Percentiles rank a stretch among this genome's conserved stretches.
phyloP scores from a whole-genome alignment of 2,329 filamentous ascomycete genomes.

The Raffaelea deltoideospora region DNA sequence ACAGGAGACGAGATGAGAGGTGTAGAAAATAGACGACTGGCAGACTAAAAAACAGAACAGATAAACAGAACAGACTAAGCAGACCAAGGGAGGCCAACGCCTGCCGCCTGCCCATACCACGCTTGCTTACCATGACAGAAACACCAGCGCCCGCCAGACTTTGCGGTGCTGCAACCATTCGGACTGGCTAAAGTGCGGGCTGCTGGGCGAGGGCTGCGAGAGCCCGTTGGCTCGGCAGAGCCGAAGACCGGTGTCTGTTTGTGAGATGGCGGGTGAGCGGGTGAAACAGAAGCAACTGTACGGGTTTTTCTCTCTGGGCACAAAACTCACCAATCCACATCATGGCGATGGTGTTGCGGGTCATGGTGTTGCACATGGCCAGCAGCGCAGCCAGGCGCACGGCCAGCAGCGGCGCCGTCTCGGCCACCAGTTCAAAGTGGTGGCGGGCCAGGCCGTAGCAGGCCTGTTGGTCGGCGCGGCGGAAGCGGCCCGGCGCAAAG shows the following conservation, averaged over 20 bases:
- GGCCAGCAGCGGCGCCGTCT: conserved; percentile 13
- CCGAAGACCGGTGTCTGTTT: conserved; percentile 13
- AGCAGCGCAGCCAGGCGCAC: conserved; percentile 16
- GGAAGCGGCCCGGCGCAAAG: conserved; percentile 11
- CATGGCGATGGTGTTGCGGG: conserved; percentile 14
- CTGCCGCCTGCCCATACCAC: no score
- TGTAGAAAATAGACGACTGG: background rate
- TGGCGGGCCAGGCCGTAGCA: conserved; percentile 15
- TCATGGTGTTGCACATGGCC: conserved; percentile 17
- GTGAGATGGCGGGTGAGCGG: background rate
- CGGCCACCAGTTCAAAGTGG: conserved; percentile 13
- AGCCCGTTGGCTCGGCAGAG: conserved; percentile 12
- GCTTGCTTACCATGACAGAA: conserved; percentile 15
- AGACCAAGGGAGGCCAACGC: no score
- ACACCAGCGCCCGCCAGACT: conserved; percentile 16
- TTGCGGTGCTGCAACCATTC: conserved; percentile 12
- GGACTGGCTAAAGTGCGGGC: conserved; percentile 2
- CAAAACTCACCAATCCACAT: conserved; percentile 11
- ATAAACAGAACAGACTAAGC: no score
- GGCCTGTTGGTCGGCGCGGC: conserved; percentile 5
- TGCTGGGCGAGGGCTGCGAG: conserved; percentile 3
- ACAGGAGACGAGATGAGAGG: background rate
- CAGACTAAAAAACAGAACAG: no score
- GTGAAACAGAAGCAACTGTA: background rate
- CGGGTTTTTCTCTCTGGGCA: no score